These are phyloP conservation scores for Xanthoconium separans DNA, from an alignment of 1,284 basidiomycete species.

Conservation along the genomic window DNA sequence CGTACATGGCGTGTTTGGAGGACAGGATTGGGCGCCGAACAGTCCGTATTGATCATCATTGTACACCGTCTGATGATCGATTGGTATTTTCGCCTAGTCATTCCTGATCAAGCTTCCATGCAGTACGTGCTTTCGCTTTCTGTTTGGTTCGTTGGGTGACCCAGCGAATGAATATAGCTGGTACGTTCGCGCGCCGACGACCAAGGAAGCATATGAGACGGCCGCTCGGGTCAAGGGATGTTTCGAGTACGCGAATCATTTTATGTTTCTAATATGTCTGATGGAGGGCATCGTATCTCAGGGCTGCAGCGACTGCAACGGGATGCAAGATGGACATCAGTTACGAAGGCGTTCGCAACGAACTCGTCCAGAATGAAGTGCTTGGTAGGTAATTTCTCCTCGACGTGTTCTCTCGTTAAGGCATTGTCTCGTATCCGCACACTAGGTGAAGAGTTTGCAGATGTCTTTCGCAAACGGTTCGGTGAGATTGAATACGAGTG, in stretches of 20 bases:
- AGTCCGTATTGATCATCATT: constrained; percentile 35
- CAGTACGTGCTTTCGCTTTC: constrained; percentile 35
- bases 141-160: neutral
- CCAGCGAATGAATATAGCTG: constrained; percentile 38
- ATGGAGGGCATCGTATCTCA: neutral
- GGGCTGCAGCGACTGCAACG: constrained; percentile 45
- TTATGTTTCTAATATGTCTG: neutral
- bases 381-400: constrained; percentile 41
- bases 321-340: constrained; percentile 62
- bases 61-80: neutral
- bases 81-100: constrained; percentile 46
- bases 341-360: constrained; percentile 43
- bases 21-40: constrained; percentile 61
- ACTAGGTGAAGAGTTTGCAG: constrained; percentile 55
- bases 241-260: constrained; percentile 56
- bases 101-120: constrained; percentile 75
- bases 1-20: constrained; percentile 67
- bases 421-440: neutral
- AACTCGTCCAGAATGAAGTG: constrained; percentile 62
- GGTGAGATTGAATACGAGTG: constrained; percentile 51
- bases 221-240: constrained; percentile 61
- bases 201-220: constrained; percentile 55
- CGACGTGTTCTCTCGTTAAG: neutral
- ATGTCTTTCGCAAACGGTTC: constrained; percentile 51
- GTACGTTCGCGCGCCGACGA: constrained; percentile 70